phyloP scores from a whole-genome alignment of 2,329 filamentous ascomycete species.

The Colletotrichum liaoningense region DNA sequence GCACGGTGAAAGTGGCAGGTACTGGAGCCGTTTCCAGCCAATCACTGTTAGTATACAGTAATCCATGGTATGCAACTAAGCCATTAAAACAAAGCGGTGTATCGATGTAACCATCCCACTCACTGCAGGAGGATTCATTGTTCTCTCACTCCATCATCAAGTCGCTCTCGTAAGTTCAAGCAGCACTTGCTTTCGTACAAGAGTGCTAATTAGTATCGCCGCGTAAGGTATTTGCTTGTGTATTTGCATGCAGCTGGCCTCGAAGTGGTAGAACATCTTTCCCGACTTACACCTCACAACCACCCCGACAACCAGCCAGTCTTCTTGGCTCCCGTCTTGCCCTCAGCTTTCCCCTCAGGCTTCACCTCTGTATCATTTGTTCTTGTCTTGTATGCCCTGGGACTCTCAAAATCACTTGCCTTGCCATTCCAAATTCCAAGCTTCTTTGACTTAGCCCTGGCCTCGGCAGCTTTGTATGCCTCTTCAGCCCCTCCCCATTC shows the following conservation, averaged over 20 bases:
- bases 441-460: constrained; percentile 71
- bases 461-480: constrained; percentile 75
- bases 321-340: constrained; percentile 33
- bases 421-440: constrained; percentile 82
- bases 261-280: neutral
- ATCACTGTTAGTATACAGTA: neutral
- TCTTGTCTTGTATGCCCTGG: constrained; percentile 84
- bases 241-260: no score
- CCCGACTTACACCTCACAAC: constrained; percentile 9
- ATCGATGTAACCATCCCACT: neutral
- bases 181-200: neutral
- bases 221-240: neutral
- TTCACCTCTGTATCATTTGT: constrained; percentile 44
- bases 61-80: neutral
- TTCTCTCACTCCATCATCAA: neutral
- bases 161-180: neutral
- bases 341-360: neutral
- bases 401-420: constrained; percentile 78
- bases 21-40: neutral
- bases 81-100: neutral
- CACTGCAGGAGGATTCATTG: neutral
- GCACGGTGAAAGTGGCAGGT: constrained; percentile 16
- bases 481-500: constrained; percentile 84
- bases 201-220: neutral
- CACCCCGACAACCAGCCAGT: constrained; percentile 5